A percentile compares a stretch with the other conserved stretches of the same genome.
Evolutionary conservation across 345 rosid genomes (phyloP).

Genomic region (Garcia nutans): DNA sequence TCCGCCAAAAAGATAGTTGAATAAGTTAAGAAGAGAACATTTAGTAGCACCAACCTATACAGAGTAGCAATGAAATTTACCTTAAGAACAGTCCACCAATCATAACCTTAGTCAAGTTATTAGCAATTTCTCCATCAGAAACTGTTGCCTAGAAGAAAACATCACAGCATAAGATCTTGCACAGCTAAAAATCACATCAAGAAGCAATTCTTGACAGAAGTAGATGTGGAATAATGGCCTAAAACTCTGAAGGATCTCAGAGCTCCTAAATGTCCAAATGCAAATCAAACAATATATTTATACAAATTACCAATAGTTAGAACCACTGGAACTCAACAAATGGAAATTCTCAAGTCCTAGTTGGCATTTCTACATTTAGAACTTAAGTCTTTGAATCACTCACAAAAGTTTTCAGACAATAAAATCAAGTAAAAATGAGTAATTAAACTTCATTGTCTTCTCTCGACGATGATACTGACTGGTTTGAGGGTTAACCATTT

Average conservation of each 20-base stretch:
- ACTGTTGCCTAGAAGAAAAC: slow-evolving; percentile 73
- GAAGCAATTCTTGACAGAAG: neutral
- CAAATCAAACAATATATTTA: slow-evolving; percentile 2
- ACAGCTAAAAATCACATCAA: neutral
- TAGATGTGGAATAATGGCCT: neutral
- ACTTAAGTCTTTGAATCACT: neutral
- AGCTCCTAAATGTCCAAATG: neutral
- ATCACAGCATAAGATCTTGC: slow-evolving; percentile 22
- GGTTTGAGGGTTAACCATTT: neutral
- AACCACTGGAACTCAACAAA: neutral
- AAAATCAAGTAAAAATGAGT: neutral
- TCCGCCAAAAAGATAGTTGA: neutral
- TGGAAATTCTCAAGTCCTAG: neutral
- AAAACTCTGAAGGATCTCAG: slow-evolving; percentile 6
- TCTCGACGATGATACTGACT: neutral
- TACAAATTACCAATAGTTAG: neutral
- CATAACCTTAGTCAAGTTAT: slow-evolving; percentile 68
- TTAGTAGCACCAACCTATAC: neutral
- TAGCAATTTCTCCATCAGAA: slow-evolving; percentile 78
- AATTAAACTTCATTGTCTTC: neutral
- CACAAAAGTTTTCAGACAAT: neutral
- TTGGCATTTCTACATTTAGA: neutral
- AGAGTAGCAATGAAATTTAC: slow-evolving; percentile 34
- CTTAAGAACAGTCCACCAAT: slow-evolving; percentile 86
- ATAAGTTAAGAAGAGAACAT: neutral